A percentile compares a stretch with the other conserved stretches of the same genome.
Conservation (phyloP, 306 rosid species). For the Cucurbita maxima region DNA sequence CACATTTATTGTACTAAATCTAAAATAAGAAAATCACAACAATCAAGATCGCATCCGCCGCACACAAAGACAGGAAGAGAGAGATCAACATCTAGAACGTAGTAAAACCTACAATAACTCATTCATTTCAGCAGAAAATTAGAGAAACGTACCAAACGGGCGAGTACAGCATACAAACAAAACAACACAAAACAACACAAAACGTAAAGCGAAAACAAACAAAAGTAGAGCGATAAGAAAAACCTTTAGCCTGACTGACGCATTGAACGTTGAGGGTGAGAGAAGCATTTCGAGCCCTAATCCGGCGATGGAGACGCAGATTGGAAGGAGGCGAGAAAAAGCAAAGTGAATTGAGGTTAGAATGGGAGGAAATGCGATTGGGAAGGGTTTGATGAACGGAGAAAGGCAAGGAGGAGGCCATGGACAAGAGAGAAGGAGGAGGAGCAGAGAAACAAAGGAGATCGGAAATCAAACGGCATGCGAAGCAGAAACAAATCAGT, state of each 20-base stretch:
- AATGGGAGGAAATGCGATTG: not conserved
- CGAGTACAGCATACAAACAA: not conserved
- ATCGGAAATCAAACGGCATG: not conserved
- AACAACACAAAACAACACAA: not conserved
- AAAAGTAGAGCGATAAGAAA: not conserved
- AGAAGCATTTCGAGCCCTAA: slow-evolving; percentile 17
- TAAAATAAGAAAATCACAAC: not conserved
- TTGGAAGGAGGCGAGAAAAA: slow-evolving; percentile 21
- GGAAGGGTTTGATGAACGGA: slow-evolving; percentile 13
- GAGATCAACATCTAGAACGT: not conserved
- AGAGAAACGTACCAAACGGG: not conserved
- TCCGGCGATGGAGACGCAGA: slow-evolving; percentile 7
- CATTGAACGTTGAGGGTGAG: slow-evolving; percentile 24
- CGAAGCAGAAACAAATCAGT: not conserved
- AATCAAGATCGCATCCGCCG: not conserved
- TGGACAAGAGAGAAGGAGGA: not conserved
- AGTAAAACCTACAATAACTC: not conserved
- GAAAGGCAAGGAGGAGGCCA: slow-evolving; percentile 26
- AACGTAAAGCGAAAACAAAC: not conserved
- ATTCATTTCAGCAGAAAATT: not conserved
- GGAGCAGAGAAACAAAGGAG: not conserved
- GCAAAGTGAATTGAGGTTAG: not conserved
- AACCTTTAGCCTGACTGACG: slow-evolving; percentile 32
- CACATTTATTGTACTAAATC: not conserved
- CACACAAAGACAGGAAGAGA: not conserved